These are phyloP conservation scores for Phytophthora foliorum DNA, from an alignment of 352 stramenopile species.

Conservation along the genomic window DNA sequence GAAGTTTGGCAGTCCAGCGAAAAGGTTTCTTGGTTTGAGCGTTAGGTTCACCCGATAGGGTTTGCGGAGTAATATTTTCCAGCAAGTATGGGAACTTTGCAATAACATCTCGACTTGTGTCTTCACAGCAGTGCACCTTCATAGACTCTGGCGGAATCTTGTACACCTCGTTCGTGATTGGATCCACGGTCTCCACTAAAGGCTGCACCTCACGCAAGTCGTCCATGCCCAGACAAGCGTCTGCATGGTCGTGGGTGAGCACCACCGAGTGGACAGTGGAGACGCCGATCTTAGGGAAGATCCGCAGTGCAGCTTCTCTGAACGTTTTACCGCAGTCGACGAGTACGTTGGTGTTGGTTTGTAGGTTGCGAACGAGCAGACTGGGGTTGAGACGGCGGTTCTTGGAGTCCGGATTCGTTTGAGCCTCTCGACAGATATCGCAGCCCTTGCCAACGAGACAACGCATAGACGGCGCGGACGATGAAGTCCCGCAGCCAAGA, in stretches of 20 bases:
- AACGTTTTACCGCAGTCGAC: constrained; percentile 89
- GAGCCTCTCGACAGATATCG: constrained; percentile 61
- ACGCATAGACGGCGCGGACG: constrained; percentile 69
- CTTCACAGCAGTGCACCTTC: constrained; percentile 56
- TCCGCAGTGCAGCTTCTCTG: constrained; percentile 61
- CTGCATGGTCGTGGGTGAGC: constrained; percentile 83
- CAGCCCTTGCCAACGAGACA: constrained; percentile 63
- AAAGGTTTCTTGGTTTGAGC: constrained; percentile 32
- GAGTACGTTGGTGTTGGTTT: constrained; percentile 51
- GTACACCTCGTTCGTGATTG: constrained; percentile 46
- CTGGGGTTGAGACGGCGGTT: constrained; percentile 79
- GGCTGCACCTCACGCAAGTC: constrained; percentile 74
- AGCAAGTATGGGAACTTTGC: constrained; percentile 81
- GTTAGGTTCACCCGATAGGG: constrained; percentile 2
- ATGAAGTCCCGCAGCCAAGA: constrained; percentile 74
- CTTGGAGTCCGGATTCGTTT: constrained; percentile 59
- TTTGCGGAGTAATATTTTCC: too few relatives aligned
- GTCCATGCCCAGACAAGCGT: constrained; percentile 77
- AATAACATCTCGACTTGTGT: constrained; percentile 58
- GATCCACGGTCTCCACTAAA: constrained; percentile 46
- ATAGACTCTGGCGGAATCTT: constrained; percentile 52
- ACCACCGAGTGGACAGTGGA: constrained; percentile 63
- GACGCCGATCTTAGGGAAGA: constrained; percentile 55
- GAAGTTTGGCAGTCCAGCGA: constrained; percentile 71
- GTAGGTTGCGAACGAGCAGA: constrained; percentile 62